Evolutionary conservation across 169 alveolate genomes (phyloP).

Genomic region (Eimeria falciformis): DNA sequence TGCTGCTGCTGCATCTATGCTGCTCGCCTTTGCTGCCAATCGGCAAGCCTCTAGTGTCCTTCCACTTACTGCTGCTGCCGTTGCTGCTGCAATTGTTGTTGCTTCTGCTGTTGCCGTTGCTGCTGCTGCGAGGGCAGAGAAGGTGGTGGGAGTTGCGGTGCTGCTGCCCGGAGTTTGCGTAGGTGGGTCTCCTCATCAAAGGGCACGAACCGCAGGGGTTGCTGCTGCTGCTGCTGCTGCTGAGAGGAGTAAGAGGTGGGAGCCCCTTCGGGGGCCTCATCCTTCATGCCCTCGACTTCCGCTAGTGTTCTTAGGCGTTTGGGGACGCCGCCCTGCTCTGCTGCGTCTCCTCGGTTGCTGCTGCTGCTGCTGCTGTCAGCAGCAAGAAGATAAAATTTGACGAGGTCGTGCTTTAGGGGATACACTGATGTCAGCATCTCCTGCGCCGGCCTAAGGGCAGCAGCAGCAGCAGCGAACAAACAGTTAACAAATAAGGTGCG

Average conservation of each 20-base stretch:
- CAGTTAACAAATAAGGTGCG: neutral
- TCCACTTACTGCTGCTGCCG: slow-evolving; percentile 3
- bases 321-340: neutral
- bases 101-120: neutral
- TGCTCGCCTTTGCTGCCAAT: neutral
- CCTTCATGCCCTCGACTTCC: slow-evolving; percentile 76
- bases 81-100: neutral
- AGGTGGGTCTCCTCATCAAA: slow-evolving; percentile 32
- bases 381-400: slow-evolving; percentile 82
- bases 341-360: neutral
- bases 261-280: slow-evolving; percentile 31
- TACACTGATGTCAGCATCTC: slow-evolving; percentile 81
- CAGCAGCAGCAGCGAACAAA: neutral
- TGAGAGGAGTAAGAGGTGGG: too few species aligned
- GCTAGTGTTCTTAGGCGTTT: slow-evolving; percentile 74
- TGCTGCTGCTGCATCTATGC: neutral
- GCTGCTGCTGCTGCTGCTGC: slow-evolving; percentile 57
- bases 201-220: slow-evolving; percentile 23
- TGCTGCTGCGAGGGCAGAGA: neutral
- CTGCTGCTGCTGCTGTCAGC: slow-evolving; percentile 41
- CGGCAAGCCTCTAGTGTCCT: neutral
- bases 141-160: slow-evolving; percentile 1
- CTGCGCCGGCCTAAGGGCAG: slow-evolving; percentile 78
- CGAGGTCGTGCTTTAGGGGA: slow-evolving; percentile 84
- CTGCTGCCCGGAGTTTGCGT: slow-evolving; percentile 52